Evolutionary conservation across 2,329 filamentous ascomycete species (phyloP).

Genomic region (Hypoxylon sp.): DNA sequence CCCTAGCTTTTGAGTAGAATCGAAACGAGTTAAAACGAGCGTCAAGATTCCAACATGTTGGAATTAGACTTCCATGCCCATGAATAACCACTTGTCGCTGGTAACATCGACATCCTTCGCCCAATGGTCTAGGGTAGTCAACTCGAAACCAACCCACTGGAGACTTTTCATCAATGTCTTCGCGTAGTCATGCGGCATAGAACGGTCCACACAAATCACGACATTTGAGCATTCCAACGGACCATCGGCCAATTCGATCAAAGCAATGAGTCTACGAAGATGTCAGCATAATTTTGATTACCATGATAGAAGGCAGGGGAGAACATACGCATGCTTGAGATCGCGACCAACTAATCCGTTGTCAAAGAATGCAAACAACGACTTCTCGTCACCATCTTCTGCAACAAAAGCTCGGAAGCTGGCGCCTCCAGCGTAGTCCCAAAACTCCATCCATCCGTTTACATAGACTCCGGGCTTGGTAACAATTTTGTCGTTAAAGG

Average conservation of each 20-base stretch:
- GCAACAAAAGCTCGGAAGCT: conserved; percentile 90
- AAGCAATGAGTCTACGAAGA: conserved; percentile 79
- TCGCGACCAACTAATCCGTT: conserved; percentile 77
- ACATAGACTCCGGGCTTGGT: conserved; percentile 56
- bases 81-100: conserved; percentile 86
- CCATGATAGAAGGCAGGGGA: neutral
- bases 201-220: conserved; percentile 85
- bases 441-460: conserved; percentile 80
- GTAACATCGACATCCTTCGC: conserved; percentile 74
- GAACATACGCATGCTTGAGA: conserved; percentile 86
- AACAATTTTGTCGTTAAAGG: conserved; percentile 50
- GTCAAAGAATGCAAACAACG: conserved; percentile 92
- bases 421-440: conserved; percentile 87
- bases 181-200: conserved; percentile 72
- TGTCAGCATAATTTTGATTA: conserved; percentile 52
- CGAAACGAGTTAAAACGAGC: conserved; percentile 27
- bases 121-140: conserved; percentile 85
- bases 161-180: conserved; percentile 83
- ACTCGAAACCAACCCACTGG: conserved; percentile 93
- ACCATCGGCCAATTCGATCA: conserved; percentile 88
- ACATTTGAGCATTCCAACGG: conserved; percentile 83
- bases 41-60: conserved; percentile 34
- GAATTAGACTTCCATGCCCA: conserved; percentile 84
- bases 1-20: conserved; percentile 27
- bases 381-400: conserved; percentile 77